A percentile compares a stretch with the other conserved stretches of the same genome.
Evolutionary conservation across 2,329 filamentous ascomycete genomes (phyloP).

Genomic region (Cytospora chrysosperma): DNA sequence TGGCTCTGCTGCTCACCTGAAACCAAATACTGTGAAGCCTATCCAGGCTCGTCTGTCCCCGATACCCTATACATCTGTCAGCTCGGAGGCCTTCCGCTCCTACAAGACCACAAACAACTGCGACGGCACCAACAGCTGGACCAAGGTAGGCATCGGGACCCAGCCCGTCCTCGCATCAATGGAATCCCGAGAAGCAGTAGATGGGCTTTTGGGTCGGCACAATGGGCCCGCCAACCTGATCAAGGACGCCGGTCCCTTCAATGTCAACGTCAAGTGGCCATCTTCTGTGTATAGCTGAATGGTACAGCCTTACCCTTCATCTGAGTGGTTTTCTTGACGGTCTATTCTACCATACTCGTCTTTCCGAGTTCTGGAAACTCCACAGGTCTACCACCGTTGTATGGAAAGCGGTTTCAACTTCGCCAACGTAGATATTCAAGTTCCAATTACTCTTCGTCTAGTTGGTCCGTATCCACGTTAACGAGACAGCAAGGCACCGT

Average conservation of each 20-base stretch:
- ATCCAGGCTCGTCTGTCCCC: conserved; percentile 34
- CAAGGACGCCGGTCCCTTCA: too few species aligned
- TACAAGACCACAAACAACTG: conserved; percentile 39
- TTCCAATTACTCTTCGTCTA: background rate
- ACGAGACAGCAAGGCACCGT: too few species aligned
- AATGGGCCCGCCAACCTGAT: conserved; percentile 22
- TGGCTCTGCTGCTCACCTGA: conserved; percentile 36
- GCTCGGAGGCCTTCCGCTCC: conserved; percentile 42
- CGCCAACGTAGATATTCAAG: background rate
- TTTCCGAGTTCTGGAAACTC: background rate
- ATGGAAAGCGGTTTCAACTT: background rate
- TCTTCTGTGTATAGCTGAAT: background rate
- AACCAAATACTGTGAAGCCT: conserved; percentile 41
- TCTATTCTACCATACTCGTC: background rate
- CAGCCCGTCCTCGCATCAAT: conserved; percentile 39
- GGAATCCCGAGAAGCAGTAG: conserved; percentile 35
- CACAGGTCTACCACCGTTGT: background rate
- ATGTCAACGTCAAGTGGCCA: too few species aligned
- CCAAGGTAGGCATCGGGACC: conserved; percentile 32
- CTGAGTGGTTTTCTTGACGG: background rate
- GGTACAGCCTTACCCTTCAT: background rate
- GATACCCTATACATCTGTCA: conserved; percentile 41
- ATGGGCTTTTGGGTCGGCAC: conserved; percentile 25
- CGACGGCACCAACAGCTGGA: conserved; percentile 37
- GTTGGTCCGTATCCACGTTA: background rate